Evolutionary conservation across 768 basidiomycete genomes (phyloP).

Genomic region (Chalciporus chontae): DNA sequence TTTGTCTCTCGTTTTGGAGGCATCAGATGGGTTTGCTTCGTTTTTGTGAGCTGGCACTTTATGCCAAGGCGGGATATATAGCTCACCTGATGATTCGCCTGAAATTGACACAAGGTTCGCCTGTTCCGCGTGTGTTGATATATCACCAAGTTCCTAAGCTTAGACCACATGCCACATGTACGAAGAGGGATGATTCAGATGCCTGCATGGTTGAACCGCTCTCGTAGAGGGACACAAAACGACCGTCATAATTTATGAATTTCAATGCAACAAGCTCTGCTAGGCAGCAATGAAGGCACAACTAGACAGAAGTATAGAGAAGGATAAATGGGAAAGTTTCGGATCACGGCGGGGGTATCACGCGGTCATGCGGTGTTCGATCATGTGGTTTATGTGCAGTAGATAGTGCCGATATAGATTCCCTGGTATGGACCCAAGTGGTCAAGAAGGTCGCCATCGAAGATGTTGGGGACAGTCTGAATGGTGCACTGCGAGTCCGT

Average conservation of each 20-base stretch:
- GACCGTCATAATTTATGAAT: not conserved
- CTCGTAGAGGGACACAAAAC: not conserved
- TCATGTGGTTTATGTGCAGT: constrained; percentile 23
- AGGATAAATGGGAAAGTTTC: too few relatives aligned
- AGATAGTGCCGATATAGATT: constrained; percentile 51
- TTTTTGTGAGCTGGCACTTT: not conserved
- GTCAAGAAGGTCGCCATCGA: constrained; percentile 45
- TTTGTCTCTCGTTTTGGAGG: too few relatives aligned
- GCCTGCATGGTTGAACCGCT: too few relatives aligned
- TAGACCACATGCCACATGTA: too few relatives aligned
- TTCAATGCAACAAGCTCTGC: not conserved
- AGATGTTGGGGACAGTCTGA: constrained; percentile 49
- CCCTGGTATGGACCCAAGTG: constrained; percentile 60
- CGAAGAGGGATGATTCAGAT: too few relatives aligned
- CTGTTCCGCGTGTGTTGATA: too few relatives aligned
- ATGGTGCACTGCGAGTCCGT: constrained; percentile 53
- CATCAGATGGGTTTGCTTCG: not conserved
- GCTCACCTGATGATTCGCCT: not conserved
- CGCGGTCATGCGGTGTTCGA: not conserved
- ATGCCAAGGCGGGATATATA: not conserved
- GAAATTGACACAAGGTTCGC: too few relatives aligned
- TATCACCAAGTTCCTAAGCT: not conserved
- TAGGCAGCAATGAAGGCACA: not conserved
- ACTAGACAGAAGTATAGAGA: too few relatives aligned
- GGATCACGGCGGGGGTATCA: not conserved